Evolutionary conservation across 495 filamentous ascomycete species (phyloP).

Genomic region (Endocarpon pusillum): DNA sequence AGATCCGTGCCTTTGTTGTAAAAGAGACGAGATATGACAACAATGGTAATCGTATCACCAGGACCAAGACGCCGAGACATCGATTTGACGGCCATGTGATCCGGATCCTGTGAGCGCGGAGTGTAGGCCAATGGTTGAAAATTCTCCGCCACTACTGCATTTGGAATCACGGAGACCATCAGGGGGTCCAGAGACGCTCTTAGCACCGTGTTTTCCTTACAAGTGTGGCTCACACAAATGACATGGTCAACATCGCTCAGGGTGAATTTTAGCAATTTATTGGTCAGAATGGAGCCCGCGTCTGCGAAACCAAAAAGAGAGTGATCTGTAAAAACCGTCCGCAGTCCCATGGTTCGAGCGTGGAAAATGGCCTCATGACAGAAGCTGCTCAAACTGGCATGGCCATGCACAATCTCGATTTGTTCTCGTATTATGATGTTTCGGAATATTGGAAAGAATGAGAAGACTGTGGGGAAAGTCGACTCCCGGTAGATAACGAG

Average conservation of each 20-base stretch:
- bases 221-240: conserved; percentile 95
- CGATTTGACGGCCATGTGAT: conserved; percentile 15
- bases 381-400: conserved; percentile 77
- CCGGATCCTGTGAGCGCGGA: conserved; percentile 12
- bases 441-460: conserved; percentile 90
- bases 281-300: conserved; percentile 86
- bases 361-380: conserved; percentile 93
- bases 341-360: conserved; percentile 86
- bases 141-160: conserved; percentile 91
- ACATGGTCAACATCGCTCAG: conserved; percentile 96
- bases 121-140: conserved; percentile 52
- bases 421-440: conserved; percentile 87
- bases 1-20: conserved; percentile 98
- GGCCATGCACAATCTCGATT: conserved; percentile 95
- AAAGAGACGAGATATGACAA: conserved; percentile 91
- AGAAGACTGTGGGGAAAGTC: conserved; percentile 96
- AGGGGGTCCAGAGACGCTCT: conserved; percentile 85
- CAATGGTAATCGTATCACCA: conserved; percentile 80
- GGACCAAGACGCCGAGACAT: conserved; percentile 43
- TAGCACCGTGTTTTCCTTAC: conserved; percentile 96
- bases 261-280: conserved; percentile 90
- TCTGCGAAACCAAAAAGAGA: conserved; percentile 97
- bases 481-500: conserved; percentile 85
- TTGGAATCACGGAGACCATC: conserved; percentile 95
- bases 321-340: conserved; percentile 94